A percentile compares a stretch with the other conserved stretches of the same genome.
These are phyloP conservation scores for Pythium rhizo-oryzae DNA, from an alignment of 352 stramenopile species.

Conservation along the genomic window DNA sequence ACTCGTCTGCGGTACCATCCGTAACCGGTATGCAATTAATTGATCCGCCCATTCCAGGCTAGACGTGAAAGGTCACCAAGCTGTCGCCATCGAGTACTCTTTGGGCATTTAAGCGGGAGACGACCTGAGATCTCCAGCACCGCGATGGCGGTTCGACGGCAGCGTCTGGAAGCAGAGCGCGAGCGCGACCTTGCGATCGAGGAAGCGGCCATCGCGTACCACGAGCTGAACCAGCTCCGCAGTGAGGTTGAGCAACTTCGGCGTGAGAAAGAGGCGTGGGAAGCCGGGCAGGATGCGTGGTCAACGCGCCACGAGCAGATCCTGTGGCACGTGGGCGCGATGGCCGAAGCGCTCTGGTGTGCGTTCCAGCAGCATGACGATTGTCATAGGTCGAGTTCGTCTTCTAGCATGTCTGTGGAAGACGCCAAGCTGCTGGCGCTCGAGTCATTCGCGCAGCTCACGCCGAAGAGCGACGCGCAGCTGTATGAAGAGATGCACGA, in stretches of 20 bases:
- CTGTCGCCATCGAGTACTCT: background rate
- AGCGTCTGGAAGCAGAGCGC: slow-evolving; percentile 11
- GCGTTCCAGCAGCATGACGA: background rate
- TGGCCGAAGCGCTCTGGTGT: slow-evolving; percentile 31
- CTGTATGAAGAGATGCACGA: slow-evolving; percentile 39
- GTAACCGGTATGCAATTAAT: background rate
- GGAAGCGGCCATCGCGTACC: slow-evolving; percentile 32
- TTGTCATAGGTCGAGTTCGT: background rate
- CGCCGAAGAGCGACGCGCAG: slow-evolving; percentile 21
- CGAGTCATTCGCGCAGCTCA: slow-evolving; percentile 24
- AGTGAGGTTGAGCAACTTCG: slow-evolving; percentile 16
- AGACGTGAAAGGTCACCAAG: background rate
- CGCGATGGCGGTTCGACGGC: background rate
- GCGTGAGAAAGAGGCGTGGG: slow-evolving; percentile 13
- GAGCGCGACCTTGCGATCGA: slow-evolving; percentile 42
- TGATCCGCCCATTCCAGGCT: background rate
- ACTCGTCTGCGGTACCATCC: background rate
- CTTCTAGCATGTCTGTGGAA: slow-evolving; percentile 12
- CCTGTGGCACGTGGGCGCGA: slow-evolving; percentile 26
- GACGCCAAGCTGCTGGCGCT: slow-evolving; percentile 26
- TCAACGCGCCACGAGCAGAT: slow-evolving; percentile 22
- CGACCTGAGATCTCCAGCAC: background rate
- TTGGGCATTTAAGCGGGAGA: background rate
- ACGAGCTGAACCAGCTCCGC: slow-evolving; percentile 17
- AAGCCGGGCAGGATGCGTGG: slow-evolving; percentile 8